These are phyloP conservation scores for Cymbopogon flexuosus DNA, from an alignment of 202 grass and related monocot genomes.

Conservation along the genomic window DNA sequence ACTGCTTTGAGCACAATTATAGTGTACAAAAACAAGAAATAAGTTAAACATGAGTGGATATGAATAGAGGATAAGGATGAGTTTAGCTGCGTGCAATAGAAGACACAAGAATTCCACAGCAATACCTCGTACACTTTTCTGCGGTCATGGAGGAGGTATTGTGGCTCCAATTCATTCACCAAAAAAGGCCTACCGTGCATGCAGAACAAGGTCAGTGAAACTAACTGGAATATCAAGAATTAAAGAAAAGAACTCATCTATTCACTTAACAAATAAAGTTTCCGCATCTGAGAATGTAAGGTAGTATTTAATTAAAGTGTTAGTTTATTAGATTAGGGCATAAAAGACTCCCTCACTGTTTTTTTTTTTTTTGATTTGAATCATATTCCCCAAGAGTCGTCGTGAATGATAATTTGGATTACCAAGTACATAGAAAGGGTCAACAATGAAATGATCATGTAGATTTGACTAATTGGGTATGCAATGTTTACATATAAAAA, in stretches of 20 bases:
- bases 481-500: slow-evolving; percentile 12
- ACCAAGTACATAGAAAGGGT: neutral
- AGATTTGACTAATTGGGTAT: neutral
- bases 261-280: slow-evolving; percentile 16
- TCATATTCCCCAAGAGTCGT: neutral
- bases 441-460: neutral
- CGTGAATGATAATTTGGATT: neutral
- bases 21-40: slow-evolving; percentile 26
- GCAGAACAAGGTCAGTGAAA: slow-evolving; percentile 28
- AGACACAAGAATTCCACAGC: slow-evolving; percentile 14
- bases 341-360: neutral
- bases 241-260: slow-evolving; percentile 20
- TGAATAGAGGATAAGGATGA: slow-evolving; percentile 24
- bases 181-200: slow-evolving; percentile 71
- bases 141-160: slow-evolving; percentile 92
- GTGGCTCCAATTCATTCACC: slow-evolving; percentile 90
- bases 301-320: neutral
- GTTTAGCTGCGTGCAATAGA: slow-evolving; percentile 19
- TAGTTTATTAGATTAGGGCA: slow-evolving; percentile 2
- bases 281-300: neutral
- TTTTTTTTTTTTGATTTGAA: slow-evolving; percentile 2
- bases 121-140: slow-evolving; percentile 99
- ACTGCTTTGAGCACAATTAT: slow-evolving; percentile 1
- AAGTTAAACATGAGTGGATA: neutral
- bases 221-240: slow-evolving; percentile 23